phyloP scores from a whole-genome alignment of 148 eudicot species.

The Agrostemma githago region DNA sequence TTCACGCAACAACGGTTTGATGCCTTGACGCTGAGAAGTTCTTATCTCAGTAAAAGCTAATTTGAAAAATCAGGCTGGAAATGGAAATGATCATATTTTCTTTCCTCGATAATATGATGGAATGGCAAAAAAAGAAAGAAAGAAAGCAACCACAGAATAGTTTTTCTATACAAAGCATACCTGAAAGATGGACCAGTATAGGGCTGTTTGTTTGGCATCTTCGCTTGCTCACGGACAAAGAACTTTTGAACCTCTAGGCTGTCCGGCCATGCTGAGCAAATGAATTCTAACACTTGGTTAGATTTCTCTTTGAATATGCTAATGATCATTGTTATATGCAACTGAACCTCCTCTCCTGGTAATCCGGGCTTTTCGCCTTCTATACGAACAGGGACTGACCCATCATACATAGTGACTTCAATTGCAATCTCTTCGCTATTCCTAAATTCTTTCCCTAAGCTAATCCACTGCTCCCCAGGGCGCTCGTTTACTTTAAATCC shows the following conservation, averaged over 20 bases:
- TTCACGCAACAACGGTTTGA: not conserved
- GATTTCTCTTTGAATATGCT: conserved; percentile 55
- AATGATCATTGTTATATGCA: conserved; percentile 63
- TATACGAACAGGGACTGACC: conserved; percentile 47
- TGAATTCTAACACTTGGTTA: conserved; percentile 53
- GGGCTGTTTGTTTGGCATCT: conserved; percentile 31
- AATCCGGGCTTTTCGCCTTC: conserved; percentile 32
- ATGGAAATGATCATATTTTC: not conserved
- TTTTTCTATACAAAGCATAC: conserved; percentile 30
- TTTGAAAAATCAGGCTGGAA: not conserved
- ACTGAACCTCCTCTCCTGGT: conserved; percentile 44
- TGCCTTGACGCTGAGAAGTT: not conserved
- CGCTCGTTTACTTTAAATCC: conserved; percentile 60
- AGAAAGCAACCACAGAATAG: conserved; percentile 1
- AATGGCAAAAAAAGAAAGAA: not conserved
- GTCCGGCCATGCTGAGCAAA: conserved; percentile 90
- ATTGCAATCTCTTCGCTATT: conserved; percentile 71
- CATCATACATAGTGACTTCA: conserved; percentile 88
- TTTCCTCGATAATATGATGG: not conserved
- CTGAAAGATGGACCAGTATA: conserved; percentile 76
- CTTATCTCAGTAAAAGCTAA: not conserved
- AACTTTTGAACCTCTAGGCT: conserved; percentile 55
- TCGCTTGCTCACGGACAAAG: conserved; percentile 46
- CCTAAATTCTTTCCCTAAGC: conserved; percentile 55
- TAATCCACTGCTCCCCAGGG: conserved; percentile 86